Base-by-base conservation (phyloP, 2,329 filamentous ascomycete species). In the Parasarocladium wereldwijsianum region DNA sequence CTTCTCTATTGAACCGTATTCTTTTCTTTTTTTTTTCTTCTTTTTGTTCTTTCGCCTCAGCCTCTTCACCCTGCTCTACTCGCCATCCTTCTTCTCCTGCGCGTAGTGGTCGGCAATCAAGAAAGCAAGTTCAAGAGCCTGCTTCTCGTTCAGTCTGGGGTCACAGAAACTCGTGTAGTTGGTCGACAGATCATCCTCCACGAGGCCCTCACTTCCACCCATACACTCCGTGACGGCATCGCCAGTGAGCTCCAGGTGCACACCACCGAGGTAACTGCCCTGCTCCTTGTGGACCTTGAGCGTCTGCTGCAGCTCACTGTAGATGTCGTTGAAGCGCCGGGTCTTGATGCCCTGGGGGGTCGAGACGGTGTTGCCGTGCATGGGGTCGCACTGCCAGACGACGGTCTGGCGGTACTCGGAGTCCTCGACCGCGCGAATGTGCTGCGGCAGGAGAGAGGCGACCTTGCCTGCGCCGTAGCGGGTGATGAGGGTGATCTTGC, bases 131-230 rank as follows among this genome's bases (percentile, higher is more conserved):
- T 98, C 90, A 10, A 98, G 65, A 1, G 90, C 86, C 61, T 98
- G 90, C 60, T 96, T 94, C 66, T 96, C 90, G 48, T 98, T 98
- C 41, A 98, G 59, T 15, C 90, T 62, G 5, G 90, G 90, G 51
- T 98, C 90, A 52, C 90, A 98, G 61, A 87, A 96, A 21, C 80
- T 93, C 5, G 85, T 93, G 55, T 98, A 98, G 45, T 93, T 86
- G 39, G 84, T 70, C 3, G 78, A 78, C 43, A 98, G 51, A 46
- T 94, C 87, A 37, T 90, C 81, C 52, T 96, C 90, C 20, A 70
- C 81, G 35, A 96, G 58, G 0, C 79, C 82, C 47, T 84, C 83
- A 38, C 83, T 87, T 13, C 90, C 90, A 33, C 90, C 85, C 1
- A 93, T 70, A 45, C 90, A 98, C 58, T 98, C 90, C 0, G 90